phyloP scores from a whole-genome alignment of 371 early-diverging fungal genomes.

The Lichtheimia corymbifera region DNA sequence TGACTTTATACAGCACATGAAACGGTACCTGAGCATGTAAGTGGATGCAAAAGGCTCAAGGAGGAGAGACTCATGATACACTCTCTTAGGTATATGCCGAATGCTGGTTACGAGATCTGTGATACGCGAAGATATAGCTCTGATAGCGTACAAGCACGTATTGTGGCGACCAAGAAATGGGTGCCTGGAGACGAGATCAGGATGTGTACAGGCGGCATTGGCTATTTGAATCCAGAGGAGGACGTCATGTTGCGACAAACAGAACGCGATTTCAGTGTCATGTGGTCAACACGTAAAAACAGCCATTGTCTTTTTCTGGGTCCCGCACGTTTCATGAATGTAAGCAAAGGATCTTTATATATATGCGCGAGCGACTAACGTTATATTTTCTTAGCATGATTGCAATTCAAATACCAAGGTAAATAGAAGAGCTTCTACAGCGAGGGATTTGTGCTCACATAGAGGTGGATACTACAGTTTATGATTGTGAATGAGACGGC shows the following conservation, averaged over 20 bases:
- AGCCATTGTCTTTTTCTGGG: constrained; percentile 84
- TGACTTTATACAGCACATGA: constrained; percentile 46
- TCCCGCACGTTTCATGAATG: constrained; percentile 92
- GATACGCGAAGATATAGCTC: constrained; percentile 78
- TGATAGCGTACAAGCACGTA: constrained; percentile 73
- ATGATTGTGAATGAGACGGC: constrained; percentile 51
- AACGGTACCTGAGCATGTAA: constrained; percentile 51
- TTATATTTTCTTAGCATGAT: background rate
- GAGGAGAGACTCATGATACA: background rate
- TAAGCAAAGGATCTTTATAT: constrained; percentile 13
- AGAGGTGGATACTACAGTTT: constrained; percentile 37
- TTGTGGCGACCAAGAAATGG: constrained; percentile 80
- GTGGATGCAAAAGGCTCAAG: constrained; percentile 25
- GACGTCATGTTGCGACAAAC: constrained; percentile 65
- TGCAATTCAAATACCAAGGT: constrained; percentile 1
- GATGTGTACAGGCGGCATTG: constrained; percentile 77
- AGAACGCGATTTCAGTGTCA: constrained; percentile 84
- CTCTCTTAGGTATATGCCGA: constrained; percentile 76
- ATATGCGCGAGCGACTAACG: background rate
- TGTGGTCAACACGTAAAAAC: constrained; percentile 74
- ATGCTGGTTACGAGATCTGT: constrained; percentile 82
- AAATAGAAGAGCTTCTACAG: background rate
- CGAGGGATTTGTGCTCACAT: background rate
- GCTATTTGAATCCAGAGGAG: constrained; percentile 68
- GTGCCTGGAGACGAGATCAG: constrained; percentile 72